These are phyloP conservation scores for Saccharomyces cerevisiae DNA, from an alignment of 805 yeast genomes.

Conservation along the genomic window DNA sequence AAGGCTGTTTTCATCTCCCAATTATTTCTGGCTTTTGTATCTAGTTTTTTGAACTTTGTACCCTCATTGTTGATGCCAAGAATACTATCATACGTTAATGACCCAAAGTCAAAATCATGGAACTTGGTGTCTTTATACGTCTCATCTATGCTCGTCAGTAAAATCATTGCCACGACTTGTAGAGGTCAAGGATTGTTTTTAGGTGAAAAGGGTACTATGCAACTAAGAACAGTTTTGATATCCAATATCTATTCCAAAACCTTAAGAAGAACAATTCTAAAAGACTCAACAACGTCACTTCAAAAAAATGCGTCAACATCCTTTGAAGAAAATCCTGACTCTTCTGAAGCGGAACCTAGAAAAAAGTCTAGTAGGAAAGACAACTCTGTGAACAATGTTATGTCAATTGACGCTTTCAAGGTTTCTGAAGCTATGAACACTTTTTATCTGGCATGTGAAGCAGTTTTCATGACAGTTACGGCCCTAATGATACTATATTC, in stretches of 20 bases:
- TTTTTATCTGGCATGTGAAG: background rate
- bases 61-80: background rate
- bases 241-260: constrained; percentile 1
- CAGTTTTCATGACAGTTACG: background rate
- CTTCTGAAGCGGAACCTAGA: background rate
- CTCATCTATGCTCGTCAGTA: background rate
- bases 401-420: constrained; percentile 2
- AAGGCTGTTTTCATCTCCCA: background rate
- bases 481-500: background rate
- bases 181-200: background rate
- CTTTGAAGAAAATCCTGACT: background rate
- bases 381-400: background rate
- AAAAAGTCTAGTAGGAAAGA: background rate
- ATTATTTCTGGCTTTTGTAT: background rate
- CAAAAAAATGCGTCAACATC: background rate
- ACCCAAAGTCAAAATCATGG: background rate
- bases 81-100: background rate
- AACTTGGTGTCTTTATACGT: background rate
- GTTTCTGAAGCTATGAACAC: constrained; percentile 1
- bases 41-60: background rate
- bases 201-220: constrained; percentile 1
- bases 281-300: background rate
- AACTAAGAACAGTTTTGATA: background rate
- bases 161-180: background rate
- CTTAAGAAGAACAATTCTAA: background rate